Percentiles rank a stretch among this genome's conserved stretches.
Evolutionary conservation across 352 stramenopile genomes (phyloP).

Genomic region (Hyaloperonospora arabidopsidis): DNA sequence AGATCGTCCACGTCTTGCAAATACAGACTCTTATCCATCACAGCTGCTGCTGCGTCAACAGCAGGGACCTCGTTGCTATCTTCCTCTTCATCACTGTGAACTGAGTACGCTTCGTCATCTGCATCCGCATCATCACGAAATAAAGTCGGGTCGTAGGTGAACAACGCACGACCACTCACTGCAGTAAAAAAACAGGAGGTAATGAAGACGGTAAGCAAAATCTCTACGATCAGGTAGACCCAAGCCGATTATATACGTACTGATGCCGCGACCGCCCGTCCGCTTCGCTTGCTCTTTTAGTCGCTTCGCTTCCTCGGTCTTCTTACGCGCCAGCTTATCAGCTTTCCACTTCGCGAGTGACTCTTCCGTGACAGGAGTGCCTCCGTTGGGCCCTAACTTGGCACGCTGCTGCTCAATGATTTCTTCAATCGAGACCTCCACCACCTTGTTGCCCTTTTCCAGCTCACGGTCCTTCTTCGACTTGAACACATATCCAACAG

Average conservation of each 20-base stretch:
- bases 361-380: slow-evolving; percentile 85
- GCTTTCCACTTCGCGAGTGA: slow-evolving; percentile 87
- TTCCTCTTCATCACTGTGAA: slow-evolving; percentile 51
- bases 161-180: slow-evolving; percentile 88
- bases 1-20: slow-evolving; percentile 71
- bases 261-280: slow-evolving; percentile 67
- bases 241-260: slow-evolving; percentile 40
- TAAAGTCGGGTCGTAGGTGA: slow-evolving; percentile 85
- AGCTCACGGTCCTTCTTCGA: slow-evolving; percentile 79
- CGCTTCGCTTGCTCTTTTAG: slow-evolving; percentile 85
- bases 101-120: slow-evolving; percentile 76
- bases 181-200: slow-evolving; percentile 14
- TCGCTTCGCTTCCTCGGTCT: slow-evolving; percentile 72
- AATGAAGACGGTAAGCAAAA: slow-evolving; percentile 5
- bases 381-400: slow-evolving; percentile 73
- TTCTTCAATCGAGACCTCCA: slow-evolving; percentile 84
- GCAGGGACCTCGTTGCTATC: slow-evolving; percentile 32
- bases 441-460: slow-evolving; percentile 76
- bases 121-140: slow-evolving; percentile 88
- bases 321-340: slow-evolving; percentile 67
- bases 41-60: slow-evolving; percentile 46
- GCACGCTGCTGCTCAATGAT: slow-evolving; percentile 87
- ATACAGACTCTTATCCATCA: slow-evolving; percentile 83
- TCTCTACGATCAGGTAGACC: neutral
- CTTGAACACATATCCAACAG: slow-evolving; percentile 84